Evolutionary conservation across 768 basidiomycete species (phyloP), one percentile per base, ranked within the genome.

Genomic region (Mycena maculata): DNA sequence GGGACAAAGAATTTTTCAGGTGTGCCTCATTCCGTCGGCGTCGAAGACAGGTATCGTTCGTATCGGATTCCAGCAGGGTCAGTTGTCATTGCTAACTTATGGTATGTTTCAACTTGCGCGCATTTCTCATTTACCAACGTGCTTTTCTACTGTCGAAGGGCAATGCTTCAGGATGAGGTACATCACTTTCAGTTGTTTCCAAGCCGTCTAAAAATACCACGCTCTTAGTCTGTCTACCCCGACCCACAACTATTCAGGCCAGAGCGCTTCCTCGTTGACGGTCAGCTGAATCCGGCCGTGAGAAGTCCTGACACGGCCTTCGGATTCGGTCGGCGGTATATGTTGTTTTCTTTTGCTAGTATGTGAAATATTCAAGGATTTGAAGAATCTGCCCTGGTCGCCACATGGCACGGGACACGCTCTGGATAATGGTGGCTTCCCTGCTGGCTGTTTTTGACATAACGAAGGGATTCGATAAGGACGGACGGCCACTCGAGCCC

Each of bases 31-130:
- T 44, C 38, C 16, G 27, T 63, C 1, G 60, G 45, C 15, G 59
- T 55, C 42, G 73, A 72, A 20, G 69, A 65, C 41, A 59, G 56
- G 20, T 74, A 70, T 45, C 36, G 55, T 8, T 69, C 62, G 13
- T 71, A 72, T 63, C 64, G 60, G 13, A 71, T 72, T 13, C 71
- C 71, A 1, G 57, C 54, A 2, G 71, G 67, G 3, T 56, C 69
- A 16, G 20, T 60, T 2, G 44, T 67, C 15, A 20, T 67, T 8
- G 59, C 39, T 22, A 67, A 67, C 60, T 1, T 27, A 12, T 67
- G 65, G 65, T 67, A 18, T 25, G 60, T 62, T 49, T 53, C 12
- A 44, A 8, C 6, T 23, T 22, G 16, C 9, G 47, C 23, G 23
- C 1, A n/a, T n/a, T n/a, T 27, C n/a, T 3, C 16, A 36, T 36